A percentile compares a stretch with the other conserved stretches of the same genome.
These are phyloP conservation scores for Globisporangium emineosum DNA, from an alignment of 352 stramenopile species.

Conservation along the genomic window DNA sequence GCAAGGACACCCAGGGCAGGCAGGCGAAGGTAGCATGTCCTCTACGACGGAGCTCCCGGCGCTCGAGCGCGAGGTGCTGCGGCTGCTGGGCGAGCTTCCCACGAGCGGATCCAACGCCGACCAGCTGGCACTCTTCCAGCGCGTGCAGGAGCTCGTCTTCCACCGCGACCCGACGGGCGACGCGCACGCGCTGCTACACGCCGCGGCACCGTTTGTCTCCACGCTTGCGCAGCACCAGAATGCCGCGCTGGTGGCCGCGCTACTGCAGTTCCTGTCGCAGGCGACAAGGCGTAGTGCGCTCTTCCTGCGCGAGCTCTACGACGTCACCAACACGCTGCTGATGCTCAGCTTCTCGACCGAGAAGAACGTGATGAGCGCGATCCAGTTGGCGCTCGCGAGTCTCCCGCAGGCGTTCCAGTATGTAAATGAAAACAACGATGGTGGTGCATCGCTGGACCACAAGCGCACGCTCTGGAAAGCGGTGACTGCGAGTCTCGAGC, in stretches of 20 bases:
- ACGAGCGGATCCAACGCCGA: conserved; percentile 35
- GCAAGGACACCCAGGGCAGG: too few relatives aligned
- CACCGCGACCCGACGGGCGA: conserved; percentile 50
- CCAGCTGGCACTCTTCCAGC: conserved; percentile 57
- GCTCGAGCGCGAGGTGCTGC: conserved; percentile 42
- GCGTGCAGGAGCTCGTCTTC: conserved; percentile 58
- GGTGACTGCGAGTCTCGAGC: conserved; percentile 42
- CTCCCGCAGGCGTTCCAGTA: conserved; percentile 45
- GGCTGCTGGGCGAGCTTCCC: conserved; percentile 53
- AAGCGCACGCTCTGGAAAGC: conserved; percentile 31
- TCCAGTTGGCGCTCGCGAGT: conserved; percentile 40
- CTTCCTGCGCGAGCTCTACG: conserved; percentile 42
- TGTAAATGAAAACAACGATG: conserved; percentile 20
- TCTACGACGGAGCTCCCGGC: conserved; percentile 5
- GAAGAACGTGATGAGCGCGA: conserved; percentile 59
- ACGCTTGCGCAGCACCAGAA: conserved; percentile 59
- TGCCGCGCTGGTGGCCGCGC: conserved; percentile 45
- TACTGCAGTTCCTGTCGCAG: conserved; percentile 51
- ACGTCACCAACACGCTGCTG: conserved; percentile 51
- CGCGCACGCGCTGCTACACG: conserved; percentile 36
- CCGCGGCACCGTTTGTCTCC: conserved; percentile 38
- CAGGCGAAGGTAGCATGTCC: too few relatives aligned
- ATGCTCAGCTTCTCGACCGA: conserved; percentile 72
- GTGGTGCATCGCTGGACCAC: conserved; percentile 5
- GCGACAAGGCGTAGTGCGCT: conserved; percentile 19